Percentiles rank a stretch among this genome's conserved stretches.
Conservation (phyloP, 495 filamentous ascomycete genomes). For the Aspergillus biplanus region DNA sequence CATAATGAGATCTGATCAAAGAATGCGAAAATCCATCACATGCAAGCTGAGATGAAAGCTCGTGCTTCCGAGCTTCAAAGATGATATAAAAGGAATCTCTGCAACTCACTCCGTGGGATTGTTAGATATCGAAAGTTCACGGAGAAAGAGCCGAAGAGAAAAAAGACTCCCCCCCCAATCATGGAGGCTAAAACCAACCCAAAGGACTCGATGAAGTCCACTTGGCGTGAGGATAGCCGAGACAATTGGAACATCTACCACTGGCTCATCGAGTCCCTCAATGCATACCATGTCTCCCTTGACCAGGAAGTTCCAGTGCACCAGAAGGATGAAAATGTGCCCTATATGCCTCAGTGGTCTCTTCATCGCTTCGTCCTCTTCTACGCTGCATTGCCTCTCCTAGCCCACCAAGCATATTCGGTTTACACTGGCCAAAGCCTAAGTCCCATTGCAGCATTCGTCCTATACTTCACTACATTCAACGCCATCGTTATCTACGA, state of each 20-base stretch:
- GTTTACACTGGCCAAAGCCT: constrained; percentile 35
- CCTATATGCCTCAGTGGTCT: constrained; percentile 43
- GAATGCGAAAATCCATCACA: constrained; percentile 13
- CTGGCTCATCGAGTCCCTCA: constrained; percentile 38
- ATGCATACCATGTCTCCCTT: constrained; percentile 38
- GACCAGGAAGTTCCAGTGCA: constrained; percentile 42
- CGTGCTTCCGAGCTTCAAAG: constrained; percentile 17
- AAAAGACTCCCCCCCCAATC: not conserved
- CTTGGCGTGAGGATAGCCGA: constrained; percentile 41
- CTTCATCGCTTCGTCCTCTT: constrained; percentile 45
- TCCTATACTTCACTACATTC: constrained; percentile 40
- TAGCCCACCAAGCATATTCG: constrained; percentile 40
- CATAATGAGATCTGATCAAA: constrained; percentile 9
- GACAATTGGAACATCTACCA: constrained; percentile 41
- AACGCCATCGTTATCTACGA: constrained; percentile 41
- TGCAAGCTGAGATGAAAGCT: constrained; percentile 3
- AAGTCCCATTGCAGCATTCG: constrained; percentile 38
- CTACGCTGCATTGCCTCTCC: constrained; percentile 40
- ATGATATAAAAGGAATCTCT: constrained; percentile 13
- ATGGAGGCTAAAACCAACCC: constrained; percentile 36
- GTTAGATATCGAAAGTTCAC: not conserved
- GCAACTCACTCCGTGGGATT: not conserved
- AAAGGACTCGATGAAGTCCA: constrained; percentile 51
- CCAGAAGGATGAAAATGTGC: constrained; percentile 41
- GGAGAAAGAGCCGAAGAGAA: not conserved